Evolutionary conservation across 208 protist genomes (phyloP).

Genomic region (Trypanosoma lewisi): DNA sequence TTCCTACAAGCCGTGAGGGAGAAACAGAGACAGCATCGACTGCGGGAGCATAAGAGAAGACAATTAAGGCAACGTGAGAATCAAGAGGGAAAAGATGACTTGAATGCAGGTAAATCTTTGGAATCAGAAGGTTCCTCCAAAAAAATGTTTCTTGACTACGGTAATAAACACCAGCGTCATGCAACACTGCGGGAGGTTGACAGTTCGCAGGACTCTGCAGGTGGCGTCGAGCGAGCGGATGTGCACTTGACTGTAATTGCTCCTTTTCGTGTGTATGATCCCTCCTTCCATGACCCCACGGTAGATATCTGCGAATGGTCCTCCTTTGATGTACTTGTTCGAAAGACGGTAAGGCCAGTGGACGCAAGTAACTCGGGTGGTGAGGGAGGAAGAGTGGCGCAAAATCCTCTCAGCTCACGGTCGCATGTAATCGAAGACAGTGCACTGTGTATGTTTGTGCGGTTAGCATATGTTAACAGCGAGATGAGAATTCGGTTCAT

Average conservation of each 20-base stretch:
- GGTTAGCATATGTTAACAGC: slow-evolving; percentile 72
- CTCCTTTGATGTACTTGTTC: slow-evolving; percentile 70
- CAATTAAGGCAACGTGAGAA: not conserved
- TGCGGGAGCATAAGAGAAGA: not conserved
- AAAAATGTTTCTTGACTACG: slow-evolving; percentile 16
- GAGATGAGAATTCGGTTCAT: slow-evolving; percentile 75
- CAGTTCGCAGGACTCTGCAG: not conserved
- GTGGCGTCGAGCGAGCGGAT: slow-evolving; percentile 33
- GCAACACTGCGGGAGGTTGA: not conserved
- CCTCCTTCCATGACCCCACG: slow-evolving; percentile 45
- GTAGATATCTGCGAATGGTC: slow-evolving; percentile 73
- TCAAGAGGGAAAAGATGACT: not conserved
- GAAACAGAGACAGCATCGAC: not conserved
- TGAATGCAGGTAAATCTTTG: not conserved
- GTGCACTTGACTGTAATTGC: slow-evolving; percentile 54
- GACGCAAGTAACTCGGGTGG: not conserved
- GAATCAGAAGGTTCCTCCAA: not conserved
- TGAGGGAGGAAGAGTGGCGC: not conserved
- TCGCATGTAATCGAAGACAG: slow-evolving; percentile 41
- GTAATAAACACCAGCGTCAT: not conserved
- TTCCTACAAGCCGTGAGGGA: slow-evolving; percentile 15
- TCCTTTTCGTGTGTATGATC: slow-evolving; percentile 71
- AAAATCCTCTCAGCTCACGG: slow-evolving; percentile 26
- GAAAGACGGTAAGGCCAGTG: slow-evolving; percentile 36
- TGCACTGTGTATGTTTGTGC: slow-evolving; percentile 49